Evolutionary conservation across 140 eudicot species (phyloP), one percentile per base, ranked within the genome.

Genomic region (Stevia rebaudiana): DNA sequence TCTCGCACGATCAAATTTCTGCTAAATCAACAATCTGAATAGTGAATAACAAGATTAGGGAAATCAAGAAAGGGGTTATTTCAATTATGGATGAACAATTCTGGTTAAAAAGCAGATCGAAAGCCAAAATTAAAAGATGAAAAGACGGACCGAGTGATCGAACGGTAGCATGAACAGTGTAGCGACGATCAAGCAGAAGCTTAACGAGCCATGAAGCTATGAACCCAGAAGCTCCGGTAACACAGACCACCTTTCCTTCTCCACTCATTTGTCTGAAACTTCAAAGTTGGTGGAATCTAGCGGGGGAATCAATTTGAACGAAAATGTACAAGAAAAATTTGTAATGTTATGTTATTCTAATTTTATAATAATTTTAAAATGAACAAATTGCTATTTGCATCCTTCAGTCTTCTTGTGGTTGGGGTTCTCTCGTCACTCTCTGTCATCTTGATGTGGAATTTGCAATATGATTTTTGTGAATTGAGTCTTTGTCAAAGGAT

Each of bases 211-310:
- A 70, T 11, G 81, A 76, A 17, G 81, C 76, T 23, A 76, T 63
- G 80, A 17, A 79, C 5, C 83, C 83, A 3, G 87, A 81, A n/a
- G 81, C 87, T 0, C 87, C 87, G 2, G 87, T 82, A 8, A 82
- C 88, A 15, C 83, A 81, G 11, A 78, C 87, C 40, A 61, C 69
- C 61, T 71, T 80, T 21, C 78, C 81, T 53, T 41, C 61, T 33
- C 53, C 73, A 16, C 24, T 61, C 79, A 75, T 33, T 11, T 0
- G 8, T 8, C 41, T 36, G 0, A 36, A 33, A 33, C 8, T 6
- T 6, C 0, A 2, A 11, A 36, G 33, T 28, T 28, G 33, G 33
- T 36, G 10, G 11, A 36, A 10, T 4, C 11, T 8, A 36, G 41
- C 41, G 8, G 41, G 41, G 39, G 41, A 36, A 36, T 8, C 41